Base-by-base conservation (phyloP, 352 stramenopile genomes). In the Albugo candida region DNA sequence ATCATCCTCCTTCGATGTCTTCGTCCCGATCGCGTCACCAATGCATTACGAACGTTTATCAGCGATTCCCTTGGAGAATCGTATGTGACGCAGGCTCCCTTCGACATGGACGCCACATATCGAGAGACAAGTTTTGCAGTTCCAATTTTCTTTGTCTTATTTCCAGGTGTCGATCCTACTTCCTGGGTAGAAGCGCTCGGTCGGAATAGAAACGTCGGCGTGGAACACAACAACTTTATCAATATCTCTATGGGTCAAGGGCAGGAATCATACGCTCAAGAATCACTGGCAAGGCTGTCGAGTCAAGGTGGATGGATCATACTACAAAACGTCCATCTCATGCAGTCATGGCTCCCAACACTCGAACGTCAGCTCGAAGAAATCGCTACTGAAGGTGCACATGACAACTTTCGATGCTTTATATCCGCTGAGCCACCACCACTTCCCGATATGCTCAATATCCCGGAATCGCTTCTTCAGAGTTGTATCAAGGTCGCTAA, bases 401-500 rank as follows among this genome's bases (percentile, higher is more conserved):
- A 97, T 48, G 69, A 93, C 37, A 87, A 91, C 50, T 97, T 97
- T 55, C 84, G 91, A 24, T 97, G 89, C 58, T 97, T 97, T 54
- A 95, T 97, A 62, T 96, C 83, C 11, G 92, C 84, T 34, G 91
- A 97, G 54, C 86, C 88, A 11, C 91, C 92, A 17, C 83, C 86
- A 36, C 54, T 97, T 42, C 67, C 81, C 1, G 82, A 87, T 43
- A 95, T 95, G 84, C 81, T 96, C 54, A 97, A 97, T 45, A 97
- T 98, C 58, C 93, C 93, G 27, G 92, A 98, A 61, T 95, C 77
- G 35, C 74, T 97, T 24, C 79, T 97, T 75, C 87, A 97, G 59
- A 83, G 77, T 42, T 95, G 78, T 50, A 95, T 97, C 57, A 97
- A 97, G 54, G 92, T 97, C 2, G 83, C 85, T 2, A 97, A 97